A percentile compares a stretch with the other conserved stretches of the same genome.
Conservation (phyloP, 192 early-diverging fungal genomes). For the Dissophora ornata region DNA sequence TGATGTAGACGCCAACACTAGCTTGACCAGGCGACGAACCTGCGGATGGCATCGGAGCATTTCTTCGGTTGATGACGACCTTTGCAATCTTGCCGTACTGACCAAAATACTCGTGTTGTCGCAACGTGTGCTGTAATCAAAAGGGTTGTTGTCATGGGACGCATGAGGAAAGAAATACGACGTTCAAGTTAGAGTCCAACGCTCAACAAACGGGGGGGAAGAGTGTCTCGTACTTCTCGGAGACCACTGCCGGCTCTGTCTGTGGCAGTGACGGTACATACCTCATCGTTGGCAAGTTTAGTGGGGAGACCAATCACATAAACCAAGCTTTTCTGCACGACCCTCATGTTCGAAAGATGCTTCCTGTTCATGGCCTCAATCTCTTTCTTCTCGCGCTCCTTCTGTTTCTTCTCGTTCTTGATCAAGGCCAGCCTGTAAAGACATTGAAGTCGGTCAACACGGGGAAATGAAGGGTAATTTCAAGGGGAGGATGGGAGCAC, state of each 20-base stretch:
- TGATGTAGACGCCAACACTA: conserved; percentile 91
- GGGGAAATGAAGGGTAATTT: background rate
- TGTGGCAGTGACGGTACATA: conserved; percentile 34
- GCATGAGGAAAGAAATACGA: too few species aligned
- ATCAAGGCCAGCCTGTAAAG: conserved; percentile 55
- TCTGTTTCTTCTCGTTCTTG: conserved; percentile 72
- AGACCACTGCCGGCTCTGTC: too few species aligned
- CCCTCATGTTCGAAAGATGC: conserved; percentile 88
- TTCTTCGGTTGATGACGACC: conserved; percentile 90
- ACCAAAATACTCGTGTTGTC: conserved; percentile 94
- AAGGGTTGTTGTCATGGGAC: too few species aligned
- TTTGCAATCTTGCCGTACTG: conserved; percentile 97
- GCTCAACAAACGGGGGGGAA: too few species aligned
- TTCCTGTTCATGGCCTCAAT: conserved; percentile 81
- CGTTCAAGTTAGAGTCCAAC: too few species aligned
- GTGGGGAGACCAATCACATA: conserved; percentile 95
- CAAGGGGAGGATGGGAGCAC: background rate
- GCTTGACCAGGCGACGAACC: conserved; percentile 56
- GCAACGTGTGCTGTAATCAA: conserved; percentile 70
- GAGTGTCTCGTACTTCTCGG: too few species aligned
- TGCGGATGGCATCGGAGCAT: conserved; percentile 57
- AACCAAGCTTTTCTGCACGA: conserved; percentile 97
- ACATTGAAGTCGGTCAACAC: too few species aligned
- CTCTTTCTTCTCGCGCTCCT: conserved; percentile 93
- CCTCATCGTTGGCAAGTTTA: conserved; percentile 91